phyloP scores from a whole-genome alignment of 2,329 filamentous ascomycete species.

The Leptographium radiaticola region DNA sequence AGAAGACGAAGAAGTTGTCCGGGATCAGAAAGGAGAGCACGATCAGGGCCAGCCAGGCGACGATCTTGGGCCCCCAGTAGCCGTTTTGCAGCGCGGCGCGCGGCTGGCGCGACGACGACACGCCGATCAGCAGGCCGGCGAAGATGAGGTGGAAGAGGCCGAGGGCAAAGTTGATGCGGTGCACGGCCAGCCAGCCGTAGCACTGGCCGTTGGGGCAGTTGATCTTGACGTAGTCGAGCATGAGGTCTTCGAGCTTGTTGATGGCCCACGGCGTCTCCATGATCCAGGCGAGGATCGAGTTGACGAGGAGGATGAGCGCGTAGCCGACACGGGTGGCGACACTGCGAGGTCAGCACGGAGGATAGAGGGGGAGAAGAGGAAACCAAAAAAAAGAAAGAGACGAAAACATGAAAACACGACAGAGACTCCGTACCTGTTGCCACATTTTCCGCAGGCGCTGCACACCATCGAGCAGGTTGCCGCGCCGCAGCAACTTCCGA shows the following conservation, averaged over 20 bases:
- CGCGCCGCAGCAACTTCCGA: conserved; percentile 90
- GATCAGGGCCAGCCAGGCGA: conserved; percentile 76
- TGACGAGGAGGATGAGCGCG: conserved; percentile 84
- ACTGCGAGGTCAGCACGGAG: conserved; percentile 29
- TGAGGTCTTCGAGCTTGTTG: conserved; percentile 84
- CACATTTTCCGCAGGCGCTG: conserved; percentile 90
- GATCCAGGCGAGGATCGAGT: conserved; percentile 95
- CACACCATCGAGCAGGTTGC: conserved; percentile 94
- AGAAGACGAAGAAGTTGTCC: conserved; percentile 86
- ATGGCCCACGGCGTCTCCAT: conserved; percentile 99
- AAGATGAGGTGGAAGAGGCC: conserved; percentile 87
- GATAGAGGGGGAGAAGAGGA: conserved; percentile 3
- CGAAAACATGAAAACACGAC: not conserved
- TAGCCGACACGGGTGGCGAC: conserved; percentile 96
- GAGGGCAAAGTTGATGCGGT: conserved; percentile 95
- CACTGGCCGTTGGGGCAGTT: conserved; percentile 83
- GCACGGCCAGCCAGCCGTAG: conserved; percentile 90
- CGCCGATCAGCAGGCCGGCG: conserved; percentile 72
- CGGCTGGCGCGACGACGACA: conserved; percentile 74
- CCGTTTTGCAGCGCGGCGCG: conserved; percentile 88
- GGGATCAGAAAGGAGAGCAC: conserved; percentile 93
- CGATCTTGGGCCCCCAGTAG: conserved; percentile 96
- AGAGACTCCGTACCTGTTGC: conserved; percentile 61
- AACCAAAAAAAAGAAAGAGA: not conserved
- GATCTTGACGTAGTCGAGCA: conserved; percentile 92